These are phyloP conservation scores for Talaromyces funiculosus DNA, from an alignment of 2,329 filamentous ascomycete species.

Conservation along the genomic window DNA sequence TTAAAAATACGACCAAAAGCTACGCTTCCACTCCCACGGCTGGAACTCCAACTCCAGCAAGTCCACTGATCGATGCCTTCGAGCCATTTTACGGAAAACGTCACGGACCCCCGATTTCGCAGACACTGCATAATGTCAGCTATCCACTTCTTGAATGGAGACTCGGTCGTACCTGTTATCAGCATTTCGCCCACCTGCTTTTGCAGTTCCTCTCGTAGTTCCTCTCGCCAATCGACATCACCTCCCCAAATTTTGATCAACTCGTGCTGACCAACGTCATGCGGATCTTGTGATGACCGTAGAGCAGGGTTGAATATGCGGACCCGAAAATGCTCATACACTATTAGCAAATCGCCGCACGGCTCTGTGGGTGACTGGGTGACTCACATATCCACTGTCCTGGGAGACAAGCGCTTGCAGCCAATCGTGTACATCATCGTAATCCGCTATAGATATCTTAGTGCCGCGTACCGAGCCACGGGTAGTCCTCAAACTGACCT, in stretches of 20 bases:
- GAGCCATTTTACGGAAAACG: constrained; percentile 15
- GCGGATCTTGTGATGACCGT: not conserved
- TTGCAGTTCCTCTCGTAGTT: constrained; percentile 14
- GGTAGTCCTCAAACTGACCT: not conserved
- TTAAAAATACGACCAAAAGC: constrained; percentile 8
- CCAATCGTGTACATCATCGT: constrained; percentile 18
- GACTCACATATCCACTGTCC: constrained; percentile 19
- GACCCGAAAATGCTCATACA: constrained; percentile 12
- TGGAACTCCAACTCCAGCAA: constrained; percentile 22
- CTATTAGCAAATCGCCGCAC: not conserved
- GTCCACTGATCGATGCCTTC: constrained; percentile 15
- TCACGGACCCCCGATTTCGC: constrained; percentile 11
- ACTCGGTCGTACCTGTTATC: constrained; percentile 9
- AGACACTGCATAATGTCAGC: constrained; percentile 16
- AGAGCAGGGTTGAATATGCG: constrained; percentile 15
- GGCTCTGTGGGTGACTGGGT: not conserved
- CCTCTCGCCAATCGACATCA: constrained; percentile 13
- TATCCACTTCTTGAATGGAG: not conserved
- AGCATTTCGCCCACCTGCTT: constrained; percentile 15
- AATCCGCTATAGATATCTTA: constrained; percentile 13
- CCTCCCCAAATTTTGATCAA: constrained; percentile 19
- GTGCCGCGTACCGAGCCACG: not conserved
- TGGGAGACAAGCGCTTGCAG: constrained; percentile 19
- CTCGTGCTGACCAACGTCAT: constrained; percentile 17
- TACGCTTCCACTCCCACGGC: constrained; percentile 16